phyloP scores from a whole-genome alignment of 1,139 yeast genomes.

The Kazachstania sp. region DNA sequence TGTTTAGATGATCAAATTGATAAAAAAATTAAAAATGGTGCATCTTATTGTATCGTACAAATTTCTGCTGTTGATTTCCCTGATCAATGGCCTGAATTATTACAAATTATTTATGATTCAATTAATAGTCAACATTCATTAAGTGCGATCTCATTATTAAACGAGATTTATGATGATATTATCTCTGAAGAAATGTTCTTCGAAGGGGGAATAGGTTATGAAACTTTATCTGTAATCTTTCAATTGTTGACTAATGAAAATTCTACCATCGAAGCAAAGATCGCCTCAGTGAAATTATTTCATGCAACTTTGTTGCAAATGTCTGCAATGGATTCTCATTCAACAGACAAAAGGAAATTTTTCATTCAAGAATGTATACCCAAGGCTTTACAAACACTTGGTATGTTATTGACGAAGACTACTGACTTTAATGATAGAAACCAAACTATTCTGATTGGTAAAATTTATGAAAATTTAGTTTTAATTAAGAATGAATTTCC shows the following conservation, averaged over 20 bases:
- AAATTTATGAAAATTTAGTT: slow-evolving; percentile 25
- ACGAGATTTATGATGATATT: slow-evolving; percentile 77
- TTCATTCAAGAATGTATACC: slow-evolving; percentile 14
- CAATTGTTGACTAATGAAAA: slow-evolving; percentile 33
- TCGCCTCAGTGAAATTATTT: slow-evolving; percentile 45
- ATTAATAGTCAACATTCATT: slow-evolving; percentile 35
- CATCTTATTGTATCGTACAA: slow-evolving; percentile 70
- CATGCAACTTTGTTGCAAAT: slow-evolving; percentile 46
- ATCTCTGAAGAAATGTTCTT: slow-evolving; percentile 82
- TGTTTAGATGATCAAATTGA: slow-evolving; percentile 41
- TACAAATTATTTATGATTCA: slow-evolving; percentile 41
- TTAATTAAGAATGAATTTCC: slow-evolving; percentile 31
- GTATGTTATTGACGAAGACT: slow-evolving; percentile 1
- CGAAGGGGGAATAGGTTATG: slow-evolving; percentile 56
- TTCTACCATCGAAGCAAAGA: slow-evolving; percentile 37
- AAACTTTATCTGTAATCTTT: slow-evolving; percentile 41
- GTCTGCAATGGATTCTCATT: slow-evolving; percentile 42
- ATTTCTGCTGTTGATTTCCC: slow-evolving; percentile 89
- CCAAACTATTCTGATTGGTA: slow-evolving; percentile 16
- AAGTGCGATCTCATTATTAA: slow-evolving; percentile 65
- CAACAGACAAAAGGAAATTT: slow-evolving; percentile 14
- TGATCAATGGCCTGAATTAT: slow-evolving; percentile 84
- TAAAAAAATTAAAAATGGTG: slow-evolving; percentile 57
- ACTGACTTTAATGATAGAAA: slow-evolving; percentile 2
- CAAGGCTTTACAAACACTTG: slow-evolving; percentile 13